phyloP scores from a whole-genome alignment of 2,329 filamentous ascomycete species.

The Elsinoe ampelina region DNA sequence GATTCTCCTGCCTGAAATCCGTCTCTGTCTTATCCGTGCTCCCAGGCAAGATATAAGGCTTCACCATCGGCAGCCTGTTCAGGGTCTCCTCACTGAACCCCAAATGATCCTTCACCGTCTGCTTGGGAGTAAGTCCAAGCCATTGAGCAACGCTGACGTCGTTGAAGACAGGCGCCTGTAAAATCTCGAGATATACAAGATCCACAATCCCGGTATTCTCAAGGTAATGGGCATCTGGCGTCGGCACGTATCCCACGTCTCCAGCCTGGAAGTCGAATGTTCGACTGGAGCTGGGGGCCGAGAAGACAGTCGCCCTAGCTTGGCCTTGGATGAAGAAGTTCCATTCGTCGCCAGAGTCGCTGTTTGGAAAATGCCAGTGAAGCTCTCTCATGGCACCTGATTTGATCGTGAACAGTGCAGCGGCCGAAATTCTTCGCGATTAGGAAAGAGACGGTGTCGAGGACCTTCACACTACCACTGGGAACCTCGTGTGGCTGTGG shows the following conservation, averaged over 20 bases:
- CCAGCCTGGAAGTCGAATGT: constrained; percentile 53
- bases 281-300: constrained; percentile 40
- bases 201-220: constrained; percentile 52
- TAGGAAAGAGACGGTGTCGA: constrained; percentile 50
- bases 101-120: constrained; percentile 29
- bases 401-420: constrained; percentile 48
- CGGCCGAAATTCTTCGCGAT: constrained; percentile 47
- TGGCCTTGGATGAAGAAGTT: constrained; percentile 49
- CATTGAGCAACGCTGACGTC: constrained; percentile 51
- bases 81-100: constrained; percentile 25
- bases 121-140: constrained; percentile 42
- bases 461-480: constrained; percentile 51
- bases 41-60: constrained; percentile 32
- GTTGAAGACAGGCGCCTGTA: constrained; percentile 44
- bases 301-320: constrained; percentile 48
- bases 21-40: constrained; percentile 29
- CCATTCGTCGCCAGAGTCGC: constrained; percentile 45
- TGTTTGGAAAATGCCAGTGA: constrained; percentile 51
- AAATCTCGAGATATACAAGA: constrained; percentile 50
- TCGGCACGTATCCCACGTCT: constrained; percentile 51
- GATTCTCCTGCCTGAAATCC: constrained; percentile 27
- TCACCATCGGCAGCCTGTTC: constrained; percentile 29
- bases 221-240: constrained; percentile 48
- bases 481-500: constrained; percentile 44
- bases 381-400: constrained; percentile 57